phyloP scores from a whole-genome alignment of 1,284 basidiomycete genomes.

The Pyrrhoderma lamaoense region DNA sequence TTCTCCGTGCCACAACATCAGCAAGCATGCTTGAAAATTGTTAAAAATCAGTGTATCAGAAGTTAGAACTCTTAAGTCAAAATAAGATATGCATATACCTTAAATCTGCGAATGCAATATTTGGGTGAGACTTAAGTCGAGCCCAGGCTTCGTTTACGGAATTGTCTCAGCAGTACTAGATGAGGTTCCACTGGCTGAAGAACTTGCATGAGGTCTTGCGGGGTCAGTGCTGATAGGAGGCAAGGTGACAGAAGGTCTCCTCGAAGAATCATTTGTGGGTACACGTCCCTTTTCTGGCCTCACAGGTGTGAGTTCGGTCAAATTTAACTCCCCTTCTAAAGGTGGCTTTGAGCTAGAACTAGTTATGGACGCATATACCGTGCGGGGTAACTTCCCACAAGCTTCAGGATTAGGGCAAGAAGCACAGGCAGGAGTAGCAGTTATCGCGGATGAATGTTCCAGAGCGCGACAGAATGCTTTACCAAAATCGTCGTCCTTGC shows the following conservation, averaged over 20 bases:
- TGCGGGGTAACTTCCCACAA: conserved; percentile 20
- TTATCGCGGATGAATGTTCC: conserved; percentile 42
- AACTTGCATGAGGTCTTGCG: conserved; percentile 16
- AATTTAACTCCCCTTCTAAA: not conserved
- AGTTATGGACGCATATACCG: conserved; percentile 20
- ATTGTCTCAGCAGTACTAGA: conserved; percentile 43
- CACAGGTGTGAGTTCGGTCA: conserved; percentile 2
- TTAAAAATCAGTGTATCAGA: not conserved
- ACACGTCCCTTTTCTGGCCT: conserved; percentile 7
- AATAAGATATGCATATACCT: conserved; percentile 32
- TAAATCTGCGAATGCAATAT: conserved; percentile 76
- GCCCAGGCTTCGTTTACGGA: conserved; percentile 82
- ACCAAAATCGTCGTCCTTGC: conserved; percentile 74
- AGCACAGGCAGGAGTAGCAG: conserved; percentile 37
- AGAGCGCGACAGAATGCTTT: conserved; percentile 82
- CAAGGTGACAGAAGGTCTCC: conserved; percentile 21
- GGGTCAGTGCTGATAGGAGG: conserved; percentile 2
- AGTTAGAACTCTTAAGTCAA: too few species aligned
- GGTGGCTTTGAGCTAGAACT: conserved; percentile 7
- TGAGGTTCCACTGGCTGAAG: conserved; percentile 20
- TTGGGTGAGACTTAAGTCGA: conserved; percentile 82
- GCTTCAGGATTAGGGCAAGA: conserved; percentile 41
- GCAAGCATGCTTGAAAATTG: conserved; percentile 40
- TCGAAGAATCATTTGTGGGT: conserved; percentile 27
- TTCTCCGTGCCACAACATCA: conserved; percentile 79